phyloP scores from a whole-genome alignment of 129 eudicot genomes.

The Sambucus nigra region DNA sequence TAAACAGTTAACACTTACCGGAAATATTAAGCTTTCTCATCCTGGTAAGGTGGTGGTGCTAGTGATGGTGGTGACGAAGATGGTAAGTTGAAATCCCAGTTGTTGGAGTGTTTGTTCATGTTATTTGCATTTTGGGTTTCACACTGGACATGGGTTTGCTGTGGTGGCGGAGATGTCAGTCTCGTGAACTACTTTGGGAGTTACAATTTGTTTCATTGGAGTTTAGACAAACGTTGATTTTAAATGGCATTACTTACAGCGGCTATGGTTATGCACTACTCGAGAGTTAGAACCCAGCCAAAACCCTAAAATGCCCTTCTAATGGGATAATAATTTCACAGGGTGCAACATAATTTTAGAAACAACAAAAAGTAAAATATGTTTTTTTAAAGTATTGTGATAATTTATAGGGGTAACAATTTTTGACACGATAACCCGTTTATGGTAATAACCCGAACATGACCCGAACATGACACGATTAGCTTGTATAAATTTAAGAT shows the following conservation, averaged over 20 bases:
- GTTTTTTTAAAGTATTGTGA: background rate
- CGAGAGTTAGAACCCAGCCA: background rate
- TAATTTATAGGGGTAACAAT: background rate
- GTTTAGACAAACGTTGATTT: slow-evolving; percentile 29
- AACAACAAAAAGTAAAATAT: background rate
- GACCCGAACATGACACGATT: too few species aligned
- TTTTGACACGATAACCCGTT: too few species aligned
- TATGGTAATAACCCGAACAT: too few species aligned
- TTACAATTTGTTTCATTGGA: slow-evolving; percentile 12
- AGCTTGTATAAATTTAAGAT: too few species aligned
- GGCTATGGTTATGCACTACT: slow-evolving; percentile 14
- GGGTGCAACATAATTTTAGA: background rate
- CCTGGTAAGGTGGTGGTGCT: slow-evolving; percentile 2
- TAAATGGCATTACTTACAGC: slow-evolving; percentile 25
- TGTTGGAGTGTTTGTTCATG: too few species aligned
- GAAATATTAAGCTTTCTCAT: background rate
- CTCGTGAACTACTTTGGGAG: slow-evolving; percentile 12
- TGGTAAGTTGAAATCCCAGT: too few species aligned
- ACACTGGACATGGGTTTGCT: too few species aligned
- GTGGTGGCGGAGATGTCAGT: slow-evolving; percentile 26
- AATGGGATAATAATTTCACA: too few species aligned
- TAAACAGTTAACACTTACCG: slow-evolving; percentile 18
- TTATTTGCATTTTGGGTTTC: too few species aligned
- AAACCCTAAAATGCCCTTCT: too few species aligned
- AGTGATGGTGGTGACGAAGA: slow-evolving; percentile 5